phyloP scores from a whole-genome alignment of 1,139 yeast genomes.

The Suhomyces coccinellae region DNA sequence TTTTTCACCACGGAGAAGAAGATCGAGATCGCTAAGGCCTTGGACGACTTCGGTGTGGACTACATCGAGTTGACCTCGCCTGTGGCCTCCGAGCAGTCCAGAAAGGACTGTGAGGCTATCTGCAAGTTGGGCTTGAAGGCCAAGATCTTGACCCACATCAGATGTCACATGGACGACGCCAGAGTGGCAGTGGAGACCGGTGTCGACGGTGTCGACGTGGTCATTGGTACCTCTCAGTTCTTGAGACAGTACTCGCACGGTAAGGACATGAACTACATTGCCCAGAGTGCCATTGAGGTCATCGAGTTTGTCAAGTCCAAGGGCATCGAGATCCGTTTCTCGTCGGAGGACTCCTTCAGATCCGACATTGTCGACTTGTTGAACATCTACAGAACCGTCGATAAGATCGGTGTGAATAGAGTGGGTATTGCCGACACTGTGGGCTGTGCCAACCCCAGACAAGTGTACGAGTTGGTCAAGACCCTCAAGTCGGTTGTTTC shows the following conservation, averaged over 20 bases:
- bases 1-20: slow-evolving; percentile 56
- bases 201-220: slow-evolving; percentile 61
- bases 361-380: slow-evolving; percentile 58
- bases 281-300: slow-evolving; percentile 71
- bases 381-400: slow-evolving; percentile 57
- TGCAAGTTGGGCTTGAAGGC: slow-evolving; percentile 57
- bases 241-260: slow-evolving; percentile 95
- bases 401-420: slow-evolving; percentile 59
- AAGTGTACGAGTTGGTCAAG: slow-evolving; percentile 58
- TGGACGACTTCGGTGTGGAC: slow-evolving; percentile 61
- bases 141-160: slow-evolving; percentile 56
- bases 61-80: slow-evolving; percentile 61
- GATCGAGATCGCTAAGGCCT: slow-evolving; percentile 56
- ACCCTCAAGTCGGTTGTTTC: slow-evolving; percentile 56
- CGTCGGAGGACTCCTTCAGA: slow-evolving; percentile 60
- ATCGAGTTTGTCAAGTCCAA: slow-evolving; percentile 58
- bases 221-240: slow-evolving; percentile 58
- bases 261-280: slow-evolving; percentile 98
- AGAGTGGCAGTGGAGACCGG: slow-evolving; percentile 60
- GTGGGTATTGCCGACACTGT: slow-evolving; percentile 65
- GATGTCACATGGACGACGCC: slow-evolving; percentile 64
- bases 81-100: slow-evolving; percentile 57
- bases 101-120: slow-evolving; percentile 57
- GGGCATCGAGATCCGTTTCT: slow-evolving; percentile 57
- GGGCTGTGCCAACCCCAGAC: slow-evolving; percentile 63